Conservation (phyloP, 1,139 yeast genomes). For the Kluyveromyces sp. region DNA sequence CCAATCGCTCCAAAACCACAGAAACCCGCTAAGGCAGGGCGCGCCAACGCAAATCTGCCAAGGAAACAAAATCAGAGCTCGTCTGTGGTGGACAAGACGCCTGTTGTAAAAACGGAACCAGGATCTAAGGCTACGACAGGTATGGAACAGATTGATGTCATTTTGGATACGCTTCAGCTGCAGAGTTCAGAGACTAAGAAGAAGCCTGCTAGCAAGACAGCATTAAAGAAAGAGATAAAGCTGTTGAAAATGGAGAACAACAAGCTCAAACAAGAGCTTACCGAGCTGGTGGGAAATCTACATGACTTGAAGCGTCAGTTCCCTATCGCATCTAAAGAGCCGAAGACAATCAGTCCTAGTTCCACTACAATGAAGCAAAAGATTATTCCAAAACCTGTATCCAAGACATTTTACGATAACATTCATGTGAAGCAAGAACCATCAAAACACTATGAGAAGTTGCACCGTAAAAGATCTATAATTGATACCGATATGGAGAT, state of each 20-base stretch:
- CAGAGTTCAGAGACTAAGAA: conserved; percentile 4
- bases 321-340: conserved; percentile 3
- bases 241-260: conserved; percentile 21
- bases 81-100: neutral
- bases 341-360: neutral
- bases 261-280: conserved; percentile 21
- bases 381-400: neutral
- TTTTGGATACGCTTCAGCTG: conserved; percentile 3
- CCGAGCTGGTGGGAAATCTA: conserved; percentile 20
- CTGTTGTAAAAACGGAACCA: neutral
- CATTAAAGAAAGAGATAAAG: conserved; percentile 21
- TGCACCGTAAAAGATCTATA: conserved; percentile 4
- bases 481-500: conserved; percentile 5
- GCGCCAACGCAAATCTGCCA: neutral
- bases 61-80: neutral
- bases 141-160: conserved; percentile 5
- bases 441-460: conserved; percentile 1
- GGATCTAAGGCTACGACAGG: neutral
- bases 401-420: neutral
- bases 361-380: neutral
- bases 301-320: conserved; percentile 21
- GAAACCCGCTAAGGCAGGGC: neutral
- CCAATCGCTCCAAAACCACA: neutral
- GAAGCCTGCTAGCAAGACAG: conserved; percentile 13
- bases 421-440: neutral